Conservation (phyloP, 2,329 filamentous ascomycete species). For the Davidsoniella neocaledoniae region DNA sequence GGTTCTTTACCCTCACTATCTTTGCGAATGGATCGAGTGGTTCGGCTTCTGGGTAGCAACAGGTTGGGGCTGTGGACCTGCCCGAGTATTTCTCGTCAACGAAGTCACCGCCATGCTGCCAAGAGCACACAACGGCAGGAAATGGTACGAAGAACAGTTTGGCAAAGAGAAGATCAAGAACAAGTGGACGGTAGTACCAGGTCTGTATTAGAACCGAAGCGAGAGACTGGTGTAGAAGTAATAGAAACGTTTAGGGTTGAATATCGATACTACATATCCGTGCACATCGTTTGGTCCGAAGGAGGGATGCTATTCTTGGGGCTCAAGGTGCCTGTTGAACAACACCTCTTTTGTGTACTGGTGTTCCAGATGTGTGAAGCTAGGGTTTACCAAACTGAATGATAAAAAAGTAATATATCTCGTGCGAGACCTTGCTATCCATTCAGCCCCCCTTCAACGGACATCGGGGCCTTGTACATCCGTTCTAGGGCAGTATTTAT, state of each 20-base stretch:
- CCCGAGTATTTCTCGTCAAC: constrained; percentile 67
- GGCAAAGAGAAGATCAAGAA: constrained; percentile 63
- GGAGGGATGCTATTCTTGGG: background rate
- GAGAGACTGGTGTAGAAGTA: no score
- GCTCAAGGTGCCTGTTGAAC: no score
- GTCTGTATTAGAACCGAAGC: constrained; percentile 22
- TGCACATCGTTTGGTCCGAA: background rate
- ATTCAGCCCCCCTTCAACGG: no score
- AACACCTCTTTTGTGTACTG: background rate
- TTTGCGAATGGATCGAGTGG: constrained; percentile 98
- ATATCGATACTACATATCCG: background rate
- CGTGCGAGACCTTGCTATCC: no score
- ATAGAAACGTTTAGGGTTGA: background rate
- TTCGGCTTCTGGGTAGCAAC: constrained; percentile 67
- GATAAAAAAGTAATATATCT: no score
- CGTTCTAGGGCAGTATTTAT: no score
- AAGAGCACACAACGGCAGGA: constrained; percentile 59
- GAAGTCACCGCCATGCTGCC: constrained; percentile 84
- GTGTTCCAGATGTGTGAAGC: background rate
- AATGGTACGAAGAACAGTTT: constrained; percentile 82
- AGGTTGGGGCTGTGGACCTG: constrained; percentile 52
- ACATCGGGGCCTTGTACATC: no score
- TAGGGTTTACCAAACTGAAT: no score
- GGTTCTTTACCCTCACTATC: constrained; percentile 81
- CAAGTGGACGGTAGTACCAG: constrained; percentile 54